Evolutionary conservation across 75 land plant species (phyloP).

Genomic region (Larix kaempferi): DNA sequence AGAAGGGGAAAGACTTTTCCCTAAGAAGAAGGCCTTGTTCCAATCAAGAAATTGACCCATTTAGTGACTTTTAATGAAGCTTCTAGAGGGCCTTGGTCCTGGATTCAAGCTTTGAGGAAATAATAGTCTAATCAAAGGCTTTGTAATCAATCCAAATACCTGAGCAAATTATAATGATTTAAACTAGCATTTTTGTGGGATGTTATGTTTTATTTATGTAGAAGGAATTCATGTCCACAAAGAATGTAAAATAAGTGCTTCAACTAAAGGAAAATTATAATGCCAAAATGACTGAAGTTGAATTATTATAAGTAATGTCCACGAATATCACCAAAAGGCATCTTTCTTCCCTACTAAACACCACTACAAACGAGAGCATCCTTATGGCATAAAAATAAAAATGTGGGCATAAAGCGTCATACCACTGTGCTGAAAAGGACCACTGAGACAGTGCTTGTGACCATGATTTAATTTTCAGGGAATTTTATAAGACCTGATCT

Average conservation of each 20-base stretch:
- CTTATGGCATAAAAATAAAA: not conserved
- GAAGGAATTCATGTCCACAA: not conserved
- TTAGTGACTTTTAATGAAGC: too few relatives aligned
- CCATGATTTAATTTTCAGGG: slow-evolving; percentile 68
- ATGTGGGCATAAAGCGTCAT: slow-evolving; percentile 12
- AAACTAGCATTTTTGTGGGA: slow-evolving; percentile 9
- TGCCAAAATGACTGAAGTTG: not conserved
- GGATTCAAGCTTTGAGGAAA: slow-evolving; percentile 43
- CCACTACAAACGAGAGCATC: not conserved
- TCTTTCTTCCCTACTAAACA: not conserved
- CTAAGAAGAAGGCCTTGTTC: too few relatives aligned
- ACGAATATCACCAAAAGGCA: not conserved
- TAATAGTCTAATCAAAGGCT: slow-evolving; percentile 64
- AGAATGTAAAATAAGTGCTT: not conserved
- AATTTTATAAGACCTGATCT: slow-evolving; percentile 46
- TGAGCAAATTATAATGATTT: slow-evolving; percentile 17
- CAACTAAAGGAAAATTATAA: not conserved
- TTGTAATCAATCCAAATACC: slow-evolving; percentile 86
- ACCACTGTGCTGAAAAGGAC: slow-evolving; percentile 97
- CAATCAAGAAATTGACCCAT: too few relatives aligned
- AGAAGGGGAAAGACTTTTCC: too few relatives aligned
- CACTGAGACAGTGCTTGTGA: slow-evolving; percentile 84
- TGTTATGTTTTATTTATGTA: not conserved
- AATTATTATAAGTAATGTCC: not conserved
- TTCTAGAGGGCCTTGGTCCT: too few relatives aligned